Conservation (phyloP, 2,329 filamentous ascomycete genomes). For the Calonectria multiphialidica region DNA sequence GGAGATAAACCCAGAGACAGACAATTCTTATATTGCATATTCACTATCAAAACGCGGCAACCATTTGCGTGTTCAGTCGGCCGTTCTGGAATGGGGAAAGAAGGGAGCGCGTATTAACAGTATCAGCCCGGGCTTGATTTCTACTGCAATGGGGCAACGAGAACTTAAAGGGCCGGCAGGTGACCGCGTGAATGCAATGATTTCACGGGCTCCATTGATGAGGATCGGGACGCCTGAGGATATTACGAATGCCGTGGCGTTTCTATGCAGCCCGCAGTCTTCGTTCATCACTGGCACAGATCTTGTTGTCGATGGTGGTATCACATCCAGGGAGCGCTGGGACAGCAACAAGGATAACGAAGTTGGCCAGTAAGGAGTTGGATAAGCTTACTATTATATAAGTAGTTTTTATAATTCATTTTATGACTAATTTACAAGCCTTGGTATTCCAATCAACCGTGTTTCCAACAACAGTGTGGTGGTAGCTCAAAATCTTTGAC, state of each 20-base stretch:
- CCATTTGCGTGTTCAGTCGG: neutral
- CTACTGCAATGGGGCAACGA: neutral
- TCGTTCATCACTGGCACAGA: constrained; percentile 4
- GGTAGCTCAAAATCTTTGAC: too few species aligned
- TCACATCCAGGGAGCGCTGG: neutral
- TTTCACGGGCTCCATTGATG: neutral
- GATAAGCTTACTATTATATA: too few species aligned
- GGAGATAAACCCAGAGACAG: neutral
- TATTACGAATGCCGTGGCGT: neutral
- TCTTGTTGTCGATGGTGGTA: neutral
- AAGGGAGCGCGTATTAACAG: neutral
- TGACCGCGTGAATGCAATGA: neutral
- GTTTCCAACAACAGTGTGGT: too few species aligned
- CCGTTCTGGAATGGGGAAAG: neutral
- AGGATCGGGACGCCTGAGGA: neutral
- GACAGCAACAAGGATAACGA: neutral
- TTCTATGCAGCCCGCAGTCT: neutral
- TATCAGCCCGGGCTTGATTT: neutral
- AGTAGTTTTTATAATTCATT: too few species aligned
- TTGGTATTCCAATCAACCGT: too few species aligned
- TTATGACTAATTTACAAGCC: too few species aligned
- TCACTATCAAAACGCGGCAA: neutral
- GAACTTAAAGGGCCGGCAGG: neutral
- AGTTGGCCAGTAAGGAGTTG: neutral
- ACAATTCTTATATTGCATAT: neutral